Evolutionary conservation across 306 rosid species (phyloP).

Genomic region (Luffa aegyptiaca): DNA sequence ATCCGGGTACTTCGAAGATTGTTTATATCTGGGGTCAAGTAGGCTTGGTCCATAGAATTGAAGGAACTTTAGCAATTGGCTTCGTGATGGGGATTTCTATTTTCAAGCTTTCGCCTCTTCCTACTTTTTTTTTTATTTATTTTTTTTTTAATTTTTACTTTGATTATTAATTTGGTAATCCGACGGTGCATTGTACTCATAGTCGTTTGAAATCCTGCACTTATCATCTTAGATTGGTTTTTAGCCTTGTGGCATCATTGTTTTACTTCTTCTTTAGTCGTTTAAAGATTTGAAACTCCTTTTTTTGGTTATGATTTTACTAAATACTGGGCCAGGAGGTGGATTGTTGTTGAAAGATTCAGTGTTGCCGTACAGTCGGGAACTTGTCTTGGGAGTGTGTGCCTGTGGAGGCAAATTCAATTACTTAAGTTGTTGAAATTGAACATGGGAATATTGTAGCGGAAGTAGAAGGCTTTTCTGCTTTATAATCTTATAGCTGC

Average conservation of each 20-base stretch:
- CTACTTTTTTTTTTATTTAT: no score
- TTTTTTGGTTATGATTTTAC: not conserved
- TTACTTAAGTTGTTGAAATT: not conserved
- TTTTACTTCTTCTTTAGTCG: not conserved
- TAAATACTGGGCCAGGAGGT: no score
- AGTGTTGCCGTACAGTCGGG: not conserved
- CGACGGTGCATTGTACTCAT: not conserved
- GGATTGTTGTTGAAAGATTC: not conserved
- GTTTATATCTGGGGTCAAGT: not conserved
- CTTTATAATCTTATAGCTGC: not conserved
- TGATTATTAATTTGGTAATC: not conserved
- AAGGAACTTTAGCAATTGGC: not conserved
- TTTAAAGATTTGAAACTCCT: not conserved
- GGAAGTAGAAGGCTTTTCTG: not conserved
- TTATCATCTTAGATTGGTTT: not conserved
- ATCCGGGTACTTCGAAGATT: not conserved
- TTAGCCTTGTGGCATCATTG: not conserved
- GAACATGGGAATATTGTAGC: not conserved
- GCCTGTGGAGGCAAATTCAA: not conserved
- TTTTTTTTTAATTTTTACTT: no score
- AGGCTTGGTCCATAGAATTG: not conserved
- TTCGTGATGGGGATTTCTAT: not conserved
- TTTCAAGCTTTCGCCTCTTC: not conserved
- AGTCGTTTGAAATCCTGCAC: not conserved
- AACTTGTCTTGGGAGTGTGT: not conserved